phyloP scores from a whole-genome alignment of 2,329 filamentous ascomycete species.

The Diaporthe citriasiana region DNA sequence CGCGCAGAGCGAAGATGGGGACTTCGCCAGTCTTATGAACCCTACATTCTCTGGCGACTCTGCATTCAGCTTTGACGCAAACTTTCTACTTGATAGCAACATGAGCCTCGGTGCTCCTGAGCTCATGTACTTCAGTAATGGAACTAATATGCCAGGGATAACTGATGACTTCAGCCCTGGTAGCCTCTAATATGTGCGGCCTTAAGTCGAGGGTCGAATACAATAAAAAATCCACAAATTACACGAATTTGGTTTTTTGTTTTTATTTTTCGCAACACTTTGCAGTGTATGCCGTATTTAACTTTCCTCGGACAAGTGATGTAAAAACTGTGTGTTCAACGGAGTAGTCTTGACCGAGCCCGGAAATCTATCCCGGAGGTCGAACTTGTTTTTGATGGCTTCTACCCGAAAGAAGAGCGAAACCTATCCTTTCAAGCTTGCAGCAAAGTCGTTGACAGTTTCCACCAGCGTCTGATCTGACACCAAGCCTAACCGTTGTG shows the following conservation, averaged over 20 bases:
- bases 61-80: constrained; percentile 5
- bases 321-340: no score
- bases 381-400: not conserved
- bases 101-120: constrained; percentile 23
- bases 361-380: not conserved
- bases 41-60: not conserved
- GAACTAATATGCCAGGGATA: constrained; percentile 46
- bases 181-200: not conserved
- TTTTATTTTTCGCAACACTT: no score
- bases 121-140: constrained; percentile 29
- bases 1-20: not conserved
- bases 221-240: not conserved
- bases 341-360: no score
- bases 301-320: no score
- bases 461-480: not conserved
- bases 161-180: constrained; percentile 7
- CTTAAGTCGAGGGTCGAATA: no score
- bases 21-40: not conserved
- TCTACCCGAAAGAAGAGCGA: not conserved
- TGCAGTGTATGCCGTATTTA: not conserved
- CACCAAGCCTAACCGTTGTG: not conserved
- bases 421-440: not conserved
- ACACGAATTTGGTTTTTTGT: not conserved
- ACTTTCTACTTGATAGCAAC: constrained; percentile 24
- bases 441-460: not conserved